These are phyloP conservation scores for Chlorella sp. DNA, from an alignment of 139 green algal genomes.

Conservation along the genomic window DNA sequence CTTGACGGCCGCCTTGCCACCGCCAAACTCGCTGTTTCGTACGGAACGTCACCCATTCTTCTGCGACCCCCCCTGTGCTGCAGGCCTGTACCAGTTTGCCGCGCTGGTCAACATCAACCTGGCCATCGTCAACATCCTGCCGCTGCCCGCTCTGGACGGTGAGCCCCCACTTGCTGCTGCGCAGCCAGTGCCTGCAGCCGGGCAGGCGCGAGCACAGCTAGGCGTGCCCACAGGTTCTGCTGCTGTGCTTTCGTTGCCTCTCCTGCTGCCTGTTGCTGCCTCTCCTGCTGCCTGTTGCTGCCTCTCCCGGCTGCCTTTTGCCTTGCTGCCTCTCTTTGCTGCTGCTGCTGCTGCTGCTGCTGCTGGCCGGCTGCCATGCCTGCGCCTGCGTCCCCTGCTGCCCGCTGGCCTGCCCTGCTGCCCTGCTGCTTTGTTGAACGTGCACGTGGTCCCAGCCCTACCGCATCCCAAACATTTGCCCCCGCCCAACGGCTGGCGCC, in stretches of 20 bases:
- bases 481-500: not conserved
- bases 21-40: too few relatives aligned
- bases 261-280: too few relatives aligned
- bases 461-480: not conserved
- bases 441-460: too few relatives aligned
- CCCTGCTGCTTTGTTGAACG: too few relatives aligned
- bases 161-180: not conserved
- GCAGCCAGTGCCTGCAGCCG: too few relatives aligned
- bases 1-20: too few relatives aligned
- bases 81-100: conserved; percentile 90
- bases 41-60: too few relatives aligned
- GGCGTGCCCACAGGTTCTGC: too few relatives aligned
- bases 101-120: conserved; percentile 99
- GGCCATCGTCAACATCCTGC: conserved; percentile 95
- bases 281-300: too few relatives aligned
- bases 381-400: not conserved
- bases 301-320: too few relatives aligned
- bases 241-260: not conserved
- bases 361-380: not conserved
- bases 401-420: not conserved
- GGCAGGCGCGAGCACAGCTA: too few relatives aligned
- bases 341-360: not conserved
- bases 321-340: not conserved
- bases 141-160: conserved; percentile 93
- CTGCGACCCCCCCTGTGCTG: too few relatives aligned